These are phyloP conservation scores for Microstegium vimineum DNA, from an alignment of 176 grass and related monocot genomes.

Conservation along the genomic window DNA sequence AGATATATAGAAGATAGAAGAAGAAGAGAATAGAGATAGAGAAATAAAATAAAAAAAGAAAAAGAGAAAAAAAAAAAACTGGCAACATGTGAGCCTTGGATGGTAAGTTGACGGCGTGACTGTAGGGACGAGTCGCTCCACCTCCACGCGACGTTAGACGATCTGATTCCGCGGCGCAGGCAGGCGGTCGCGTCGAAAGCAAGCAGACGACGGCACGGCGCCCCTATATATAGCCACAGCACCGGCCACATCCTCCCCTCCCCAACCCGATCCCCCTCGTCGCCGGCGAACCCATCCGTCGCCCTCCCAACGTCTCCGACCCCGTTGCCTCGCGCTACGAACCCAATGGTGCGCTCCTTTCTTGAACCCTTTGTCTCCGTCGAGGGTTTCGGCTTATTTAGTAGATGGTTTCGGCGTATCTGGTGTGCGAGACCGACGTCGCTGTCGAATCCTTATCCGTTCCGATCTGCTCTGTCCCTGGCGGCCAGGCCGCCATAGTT, in stretches of 20 bases:
- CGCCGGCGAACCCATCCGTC: neutral
- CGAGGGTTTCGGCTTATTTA: neutral
- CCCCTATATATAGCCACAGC: neutral
- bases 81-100: too few relatives aligned
- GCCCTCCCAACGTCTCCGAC: neutral
- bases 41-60: too few relatives aligned
- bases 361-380: neutral
- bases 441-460: neutral
- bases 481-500: neutral
- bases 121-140: too few relatives aligned
- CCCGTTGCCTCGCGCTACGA: neutral
- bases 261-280: neutral
- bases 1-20: too few relatives aligned
- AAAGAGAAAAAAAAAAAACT: too few relatives aligned
- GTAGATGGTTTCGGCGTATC: neutral
- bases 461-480: neutral
- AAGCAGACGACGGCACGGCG: neutral
- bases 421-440: neutral
- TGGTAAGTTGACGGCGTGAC: too few relatives aligned
- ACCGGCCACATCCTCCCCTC: neutral
- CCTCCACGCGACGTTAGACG: too few relatives aligned
- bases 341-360: conserved; percentile 1
- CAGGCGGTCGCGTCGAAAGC: neutral
- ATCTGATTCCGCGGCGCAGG: neutral
- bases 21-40: too few relatives aligned